Base-by-base conservation (phyloP, 495 filamentous ascomycete genomes). In the Immersiella caudata region DNA sequence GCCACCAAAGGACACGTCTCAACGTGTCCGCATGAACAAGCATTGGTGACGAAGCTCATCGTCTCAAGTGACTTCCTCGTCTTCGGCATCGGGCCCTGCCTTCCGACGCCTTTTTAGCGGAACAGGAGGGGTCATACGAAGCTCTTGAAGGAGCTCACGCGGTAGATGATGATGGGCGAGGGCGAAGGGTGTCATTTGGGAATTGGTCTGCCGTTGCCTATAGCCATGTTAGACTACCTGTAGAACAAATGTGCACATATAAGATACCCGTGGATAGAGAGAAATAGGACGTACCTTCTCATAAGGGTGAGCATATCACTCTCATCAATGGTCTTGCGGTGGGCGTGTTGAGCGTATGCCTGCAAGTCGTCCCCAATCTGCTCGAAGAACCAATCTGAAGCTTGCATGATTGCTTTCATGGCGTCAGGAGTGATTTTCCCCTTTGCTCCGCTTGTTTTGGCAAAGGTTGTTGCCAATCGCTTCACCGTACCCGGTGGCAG, bases 311-410 rank as follows among this genome's bases (percentile, higher is more conserved):
- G 80, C 72, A 94, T 87, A 77, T 97, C 93, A 62, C 82, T 88
- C 73, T 96, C 93, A 62, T 95, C 90, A 73, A 97, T 94, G 4
- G 88, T 93, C 76, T 90, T 94, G 50, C 93, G 85, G 29, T 89
- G 87, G 4, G 91, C 93, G 76, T 97, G 93, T 58, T 88, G 82
- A 9, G 93, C 90, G 78, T 93, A 97, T 1, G 84, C 87, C 3
- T 85, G 86, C 66, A 97, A 80, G 72, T 96, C 92, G 25, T 91
- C 91, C 64, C 90, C 85, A 16, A 89, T 81, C 75, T 96, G 93
- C 71, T 94, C 90, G 73, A 96, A 96, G 77, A 92, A 97, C 88
- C 90, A 93, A 36, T 94, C 91, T 20, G 89, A 90, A 18, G 92
- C 91, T 71, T 91, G 88, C 74, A 89, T 87, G 46, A 97, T 88